Conservation (phyloP, 176 grass and related monocot species). For the Aegilops tauschii region DNA sequence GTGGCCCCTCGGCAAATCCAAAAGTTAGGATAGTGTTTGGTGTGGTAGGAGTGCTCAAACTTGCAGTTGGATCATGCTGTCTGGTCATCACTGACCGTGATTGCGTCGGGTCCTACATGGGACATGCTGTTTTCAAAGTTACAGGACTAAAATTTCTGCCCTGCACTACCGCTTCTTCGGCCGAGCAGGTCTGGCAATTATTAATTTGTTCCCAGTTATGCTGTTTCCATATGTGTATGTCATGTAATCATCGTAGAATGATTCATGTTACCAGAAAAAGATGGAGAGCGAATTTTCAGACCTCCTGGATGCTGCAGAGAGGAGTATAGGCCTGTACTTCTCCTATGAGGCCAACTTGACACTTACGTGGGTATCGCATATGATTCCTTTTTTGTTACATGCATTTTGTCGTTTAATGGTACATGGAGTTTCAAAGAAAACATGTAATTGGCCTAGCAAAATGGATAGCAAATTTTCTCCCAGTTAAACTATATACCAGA, state of each 20-base stretch:
- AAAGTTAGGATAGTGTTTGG: conserved; percentile 59
- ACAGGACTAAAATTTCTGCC: conserved; percentile 54
- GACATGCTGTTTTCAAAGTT: conserved; percentile 65
- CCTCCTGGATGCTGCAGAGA: conserved; percentile 59
- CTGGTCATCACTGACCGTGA: conserved; percentile 59
- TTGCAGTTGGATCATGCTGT: conserved; percentile 53
- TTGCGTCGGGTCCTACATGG: conserved; percentile 60
- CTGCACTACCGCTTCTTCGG: conserved; percentile 43
- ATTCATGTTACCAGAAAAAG: conserved; percentile 52
- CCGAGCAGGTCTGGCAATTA: conserved; percentile 39
- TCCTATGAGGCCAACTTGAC: conserved; percentile 85
- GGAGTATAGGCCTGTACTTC: conserved; percentile 65
- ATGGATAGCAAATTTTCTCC: background rate
- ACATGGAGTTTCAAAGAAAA: background rate
- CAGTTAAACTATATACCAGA: background rate
- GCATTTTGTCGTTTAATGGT: background rate
- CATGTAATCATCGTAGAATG: background rate
- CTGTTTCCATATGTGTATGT: background rate
- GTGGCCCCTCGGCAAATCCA: conserved; percentile 23
- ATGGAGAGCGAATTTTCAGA: conserved; percentile 56
- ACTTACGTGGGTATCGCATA: conserved; percentile 42
- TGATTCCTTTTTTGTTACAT: background rate
- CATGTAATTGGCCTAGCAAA: background rate
- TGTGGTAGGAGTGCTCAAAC: conserved; percentile 63
- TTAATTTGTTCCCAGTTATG: background rate